phyloP scores from a whole-genome alignment of 202 grass and related monocot genomes.

The Cymbopogon flexuosus region DNA sequence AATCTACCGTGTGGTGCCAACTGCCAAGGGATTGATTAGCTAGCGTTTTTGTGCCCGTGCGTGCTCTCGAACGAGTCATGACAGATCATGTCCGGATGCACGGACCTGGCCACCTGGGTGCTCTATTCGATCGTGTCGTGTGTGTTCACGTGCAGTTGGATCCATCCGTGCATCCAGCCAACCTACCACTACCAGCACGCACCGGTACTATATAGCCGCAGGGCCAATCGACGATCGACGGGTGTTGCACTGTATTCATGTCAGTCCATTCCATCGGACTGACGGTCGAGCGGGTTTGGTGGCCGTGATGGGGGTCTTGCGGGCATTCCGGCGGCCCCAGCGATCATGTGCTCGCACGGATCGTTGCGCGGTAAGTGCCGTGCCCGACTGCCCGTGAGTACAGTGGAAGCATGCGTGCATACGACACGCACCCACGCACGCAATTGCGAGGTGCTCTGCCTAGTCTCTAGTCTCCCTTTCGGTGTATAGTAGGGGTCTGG shows the following conservation, averaged over 20 bases:
- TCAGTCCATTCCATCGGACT: neutral
- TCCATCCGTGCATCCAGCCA: neutral
- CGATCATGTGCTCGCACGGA: too few species aligned
- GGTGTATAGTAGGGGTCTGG: too few species aligned
- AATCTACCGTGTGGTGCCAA: neutral
- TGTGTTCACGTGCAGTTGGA: constrained; percentile 34
- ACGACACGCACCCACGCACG: too few species aligned
- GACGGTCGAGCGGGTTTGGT: neutral
- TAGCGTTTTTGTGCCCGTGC: neutral
- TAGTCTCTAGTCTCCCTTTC: too few species aligned
- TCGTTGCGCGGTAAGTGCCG: too few species aligned
- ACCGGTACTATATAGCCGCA: neutral
- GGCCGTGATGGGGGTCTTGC: too few species aligned
- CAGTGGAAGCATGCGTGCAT: too few species aligned
- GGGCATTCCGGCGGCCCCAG: too few species aligned
- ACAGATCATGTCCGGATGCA: neutral
- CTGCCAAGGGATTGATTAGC: neutral
- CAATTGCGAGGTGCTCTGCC: too few species aligned
- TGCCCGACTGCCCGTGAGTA: too few species aligned
- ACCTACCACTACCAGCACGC: neutral
- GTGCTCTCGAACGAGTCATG: neutral
- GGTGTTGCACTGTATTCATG: too few species aligned
- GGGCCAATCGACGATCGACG: neutral
- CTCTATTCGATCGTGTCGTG: neutral
- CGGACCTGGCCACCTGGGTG: neutral